Evolutionary conservation across 1,139 yeast species (phyloP).

Genomic region (Suhomyces terraborum): DNA sequence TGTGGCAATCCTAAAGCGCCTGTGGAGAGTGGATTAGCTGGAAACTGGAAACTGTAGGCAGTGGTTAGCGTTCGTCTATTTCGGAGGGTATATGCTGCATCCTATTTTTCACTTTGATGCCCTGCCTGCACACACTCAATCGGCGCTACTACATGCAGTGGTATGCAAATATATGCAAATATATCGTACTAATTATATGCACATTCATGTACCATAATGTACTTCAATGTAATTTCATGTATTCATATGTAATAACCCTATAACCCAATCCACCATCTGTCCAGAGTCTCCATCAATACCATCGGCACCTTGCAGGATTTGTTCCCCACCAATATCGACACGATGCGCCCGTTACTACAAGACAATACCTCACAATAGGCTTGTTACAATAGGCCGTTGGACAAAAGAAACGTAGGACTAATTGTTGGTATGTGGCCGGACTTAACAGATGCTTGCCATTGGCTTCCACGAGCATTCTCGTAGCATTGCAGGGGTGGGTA

Average conservation of each 20-base stretch:
- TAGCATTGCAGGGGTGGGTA: no score
- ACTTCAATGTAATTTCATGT: no score
- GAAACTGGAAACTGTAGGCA: no score
- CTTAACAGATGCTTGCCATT: no score
- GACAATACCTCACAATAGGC: not conserved
- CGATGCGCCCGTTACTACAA: no score
- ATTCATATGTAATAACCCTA: no score
- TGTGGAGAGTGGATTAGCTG: not conserved
- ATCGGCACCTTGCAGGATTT: not conserved
- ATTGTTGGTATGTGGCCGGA: no score
- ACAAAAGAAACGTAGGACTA: not conserved
- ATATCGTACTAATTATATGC: not conserved
- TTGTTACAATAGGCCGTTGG: not conserved
- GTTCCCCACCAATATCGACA: not conserved
- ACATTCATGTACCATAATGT: no score
- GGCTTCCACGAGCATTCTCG: no score
- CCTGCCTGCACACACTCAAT: not conserved
- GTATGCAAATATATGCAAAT: not conserved
- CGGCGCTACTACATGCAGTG: not conserved
- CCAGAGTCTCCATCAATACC: not conserved
- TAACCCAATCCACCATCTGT: not conserved
- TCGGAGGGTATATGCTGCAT: not conserved
- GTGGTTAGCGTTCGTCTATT: slow-evolving; percentile 4
- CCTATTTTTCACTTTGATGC: not conserved
- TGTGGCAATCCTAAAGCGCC: not conserved